These are phyloP conservation scores for Saccharomycopsis fibuligera DNA, from an alignment of 805 yeast species.

Conservation along the genomic window DNA sequence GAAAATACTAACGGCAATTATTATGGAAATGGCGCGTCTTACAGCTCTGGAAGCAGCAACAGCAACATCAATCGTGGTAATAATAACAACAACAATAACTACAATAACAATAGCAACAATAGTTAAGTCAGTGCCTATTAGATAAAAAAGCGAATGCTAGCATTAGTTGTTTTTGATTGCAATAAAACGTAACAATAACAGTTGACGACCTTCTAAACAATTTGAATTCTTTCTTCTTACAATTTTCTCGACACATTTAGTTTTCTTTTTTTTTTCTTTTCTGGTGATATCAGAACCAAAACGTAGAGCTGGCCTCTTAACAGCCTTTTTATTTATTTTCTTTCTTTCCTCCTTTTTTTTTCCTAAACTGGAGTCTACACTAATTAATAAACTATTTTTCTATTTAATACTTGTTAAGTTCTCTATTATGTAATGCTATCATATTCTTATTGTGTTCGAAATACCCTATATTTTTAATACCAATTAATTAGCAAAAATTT, in stretches of 20 bases:
- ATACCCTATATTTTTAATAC: no score
- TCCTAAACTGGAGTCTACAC: no score
- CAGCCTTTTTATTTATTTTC: neutral
- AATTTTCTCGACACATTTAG: no score
- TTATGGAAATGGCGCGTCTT: neutral
- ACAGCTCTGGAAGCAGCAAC: neutral
- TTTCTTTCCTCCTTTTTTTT: neutral
- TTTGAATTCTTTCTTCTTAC: neutral
- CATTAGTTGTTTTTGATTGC: neutral
- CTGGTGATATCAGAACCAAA: neutral
- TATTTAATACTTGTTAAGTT: no score
- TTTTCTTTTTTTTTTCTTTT: neutral
- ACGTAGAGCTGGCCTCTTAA: neutral
- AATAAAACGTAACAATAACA: neutral
- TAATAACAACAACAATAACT: neutral
- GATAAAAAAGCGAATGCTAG: neutral
- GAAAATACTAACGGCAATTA: slow-evolving; percentile 3
- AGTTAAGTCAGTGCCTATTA: neutral
- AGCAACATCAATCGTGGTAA: neutral
- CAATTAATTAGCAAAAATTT: no score
- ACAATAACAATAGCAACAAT: neutral
- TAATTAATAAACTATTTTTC: no score
- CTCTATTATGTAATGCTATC: no score
- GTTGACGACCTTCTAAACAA: neutral
- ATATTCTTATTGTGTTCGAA: no score